Evolutionary conservation across 2,329 filamentous ascomycete species (phyloP).

Genomic region (Trichoderma sp.): DNA sequence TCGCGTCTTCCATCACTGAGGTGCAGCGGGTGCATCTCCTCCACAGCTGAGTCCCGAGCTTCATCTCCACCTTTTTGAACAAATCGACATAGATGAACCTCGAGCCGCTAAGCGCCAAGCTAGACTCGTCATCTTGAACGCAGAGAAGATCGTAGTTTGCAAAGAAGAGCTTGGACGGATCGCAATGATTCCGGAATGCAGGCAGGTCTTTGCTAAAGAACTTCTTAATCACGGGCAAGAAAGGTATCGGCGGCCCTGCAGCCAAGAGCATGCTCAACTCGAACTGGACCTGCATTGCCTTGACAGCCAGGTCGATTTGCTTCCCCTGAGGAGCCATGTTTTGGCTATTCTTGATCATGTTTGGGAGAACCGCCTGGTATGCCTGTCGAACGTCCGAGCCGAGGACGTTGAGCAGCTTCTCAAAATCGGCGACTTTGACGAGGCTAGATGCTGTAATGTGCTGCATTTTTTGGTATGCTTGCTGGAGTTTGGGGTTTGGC

Average conservation of each 20-base stretch:
- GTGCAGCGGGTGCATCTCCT: slow-evolving; percentile 54
- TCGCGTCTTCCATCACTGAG: slow-evolving; percentile 62
- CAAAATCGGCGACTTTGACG: slow-evolving; percentile 59
- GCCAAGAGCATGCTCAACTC: slow-evolving; percentile 54
- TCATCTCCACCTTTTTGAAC: slow-evolving; percentile 58
- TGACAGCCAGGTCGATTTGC: slow-evolving; percentile 43
- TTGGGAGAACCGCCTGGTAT: slow-evolving; percentile 47
- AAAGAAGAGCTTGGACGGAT: slow-evolving; percentile 68
- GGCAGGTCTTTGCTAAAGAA: slow-evolving; percentile 60
- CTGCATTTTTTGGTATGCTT: slow-evolving; percentile 54
- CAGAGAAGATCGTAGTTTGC: slow-evolving; percentile 68
- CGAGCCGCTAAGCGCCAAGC: slow-evolving; percentile 39
- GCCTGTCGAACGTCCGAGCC: slow-evolving; percentile 48
- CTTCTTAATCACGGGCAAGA: slow-evolving; percentile 59
- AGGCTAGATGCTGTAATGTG: slow-evolving; percentile 48
- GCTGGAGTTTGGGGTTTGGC: slow-evolving; percentile 52
- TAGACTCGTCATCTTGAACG: slow-evolving; percentile 55
- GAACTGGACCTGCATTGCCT: slow-evolving; percentile 45
- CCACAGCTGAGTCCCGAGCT: slow-evolving; percentile 32
- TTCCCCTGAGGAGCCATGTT: slow-evolving; percentile 42
- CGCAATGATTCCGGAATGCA: slow-evolving; percentile 55
- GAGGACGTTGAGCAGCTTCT: slow-evolving; percentile 55
- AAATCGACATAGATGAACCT: slow-evolving; percentile 47
- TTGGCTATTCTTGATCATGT: slow-evolving; percentile 43
- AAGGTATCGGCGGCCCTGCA: slow-evolving; percentile 43